These are phyloP conservation scores for Phytopythium sindhum DNA, from an alignment of 352 stramenopile species.

Conservation along the genomic window DNA sequence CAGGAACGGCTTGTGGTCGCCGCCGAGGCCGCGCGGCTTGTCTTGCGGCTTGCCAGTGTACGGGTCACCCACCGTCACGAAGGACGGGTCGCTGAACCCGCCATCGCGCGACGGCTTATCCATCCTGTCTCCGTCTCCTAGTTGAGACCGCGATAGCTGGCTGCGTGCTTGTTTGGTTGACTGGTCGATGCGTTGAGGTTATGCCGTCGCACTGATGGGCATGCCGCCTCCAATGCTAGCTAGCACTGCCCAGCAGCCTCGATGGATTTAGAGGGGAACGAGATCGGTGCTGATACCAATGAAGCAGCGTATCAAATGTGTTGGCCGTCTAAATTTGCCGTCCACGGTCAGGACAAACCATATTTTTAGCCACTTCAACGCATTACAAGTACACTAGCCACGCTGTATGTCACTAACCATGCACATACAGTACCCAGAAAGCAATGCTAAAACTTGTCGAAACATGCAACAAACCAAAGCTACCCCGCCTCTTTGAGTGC, in stretches of 20 bases:
- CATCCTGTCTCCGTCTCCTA: constrained; percentile 13
- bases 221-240: too few relatives aligned
- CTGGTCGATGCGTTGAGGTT: neutral
- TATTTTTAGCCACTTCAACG: neutral
- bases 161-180: too few relatives aligned
- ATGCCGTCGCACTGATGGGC: neutral
- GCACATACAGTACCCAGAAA: too few relatives aligned
- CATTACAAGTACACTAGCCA: too few relatives aligned
- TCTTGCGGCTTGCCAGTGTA: constrained; percentile 26
- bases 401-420: too few relatives aligned
- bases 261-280: too few relatives aligned
- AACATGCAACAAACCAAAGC: neutral
- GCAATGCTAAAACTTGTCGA: too few relatives aligned
- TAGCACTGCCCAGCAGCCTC: too few relatives aligned
- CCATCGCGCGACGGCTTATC: constrained; percentile 60
- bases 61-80: constrained; percentile 59
- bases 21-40: constrained; percentile 44
- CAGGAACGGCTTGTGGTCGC: constrained; percentile 66
- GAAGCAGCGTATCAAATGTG: too few relatives aligned
- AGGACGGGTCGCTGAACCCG: constrained; percentile 73
- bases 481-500: too few relatives aligned
- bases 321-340: neutral
- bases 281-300: too few relatives aligned
- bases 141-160: too few relatives aligned
- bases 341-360: neutral